Percentiles rank a stretch among this genome's conserved stretches.
Conservation (phyloP, 2,329 filamentous ascomycete species). For the Tolypocladium paradoxum region DNA sequence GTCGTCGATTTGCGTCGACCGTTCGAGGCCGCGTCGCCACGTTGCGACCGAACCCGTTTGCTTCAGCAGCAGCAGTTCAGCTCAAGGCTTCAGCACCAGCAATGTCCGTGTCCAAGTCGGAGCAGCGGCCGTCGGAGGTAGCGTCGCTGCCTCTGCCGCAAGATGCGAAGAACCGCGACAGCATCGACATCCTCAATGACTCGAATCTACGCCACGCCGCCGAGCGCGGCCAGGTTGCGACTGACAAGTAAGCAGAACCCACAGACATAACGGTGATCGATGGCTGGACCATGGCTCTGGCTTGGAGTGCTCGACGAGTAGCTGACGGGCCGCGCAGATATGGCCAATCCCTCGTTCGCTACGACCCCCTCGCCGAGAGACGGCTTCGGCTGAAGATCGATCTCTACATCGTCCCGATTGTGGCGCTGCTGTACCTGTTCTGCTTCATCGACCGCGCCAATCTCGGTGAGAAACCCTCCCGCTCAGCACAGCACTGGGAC, state of each 20-base stretch:
- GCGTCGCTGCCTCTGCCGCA: background rate
- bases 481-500: background rate
- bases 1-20: background rate
- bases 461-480: constrained; percentile 38
- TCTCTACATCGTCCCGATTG: constrained; percentile 52
- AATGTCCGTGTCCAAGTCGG: background rate
- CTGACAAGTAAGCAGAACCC: constrained; percentile 27
- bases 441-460: constrained; percentile 69
- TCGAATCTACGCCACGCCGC: constrained; percentile 18
- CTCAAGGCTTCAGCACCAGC: background rate
- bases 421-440: constrained; percentile 57
- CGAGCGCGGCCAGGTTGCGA: constrained; percentile 32
- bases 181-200: background rate
- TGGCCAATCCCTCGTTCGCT: constrained; percentile 37
- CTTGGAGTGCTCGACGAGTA: background rate
- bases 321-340: constrained; percentile 21
- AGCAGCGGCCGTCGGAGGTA: background rate
- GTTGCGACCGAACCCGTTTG: background rate
- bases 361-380: constrained; percentile 46
- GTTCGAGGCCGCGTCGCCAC: background rate
- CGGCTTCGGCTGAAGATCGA: constrained; percentile 55
- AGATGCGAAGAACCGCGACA: background rate
- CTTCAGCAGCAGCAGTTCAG: background rate
- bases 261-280: background rate
- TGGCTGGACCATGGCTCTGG: background rate